Base-by-base conservation (phyloP, 2,329 filamentous ascomycete species). In the Myriosclerotinia curreyana region DNA sequence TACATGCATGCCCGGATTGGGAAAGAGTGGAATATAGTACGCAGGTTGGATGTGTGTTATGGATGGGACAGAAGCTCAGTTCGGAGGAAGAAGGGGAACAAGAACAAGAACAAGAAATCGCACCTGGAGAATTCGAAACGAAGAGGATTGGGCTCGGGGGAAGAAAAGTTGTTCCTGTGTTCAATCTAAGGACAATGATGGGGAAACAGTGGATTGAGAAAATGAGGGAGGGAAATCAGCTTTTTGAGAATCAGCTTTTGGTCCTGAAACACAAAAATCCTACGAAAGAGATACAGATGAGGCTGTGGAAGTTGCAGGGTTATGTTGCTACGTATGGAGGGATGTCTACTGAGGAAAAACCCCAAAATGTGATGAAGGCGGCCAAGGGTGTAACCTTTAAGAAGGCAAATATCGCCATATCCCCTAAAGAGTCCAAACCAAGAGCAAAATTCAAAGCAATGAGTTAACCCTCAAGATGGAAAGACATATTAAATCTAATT, bases 271-370 rank as follows among this genome's bases (percentile, higher is more conserved):
- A 85, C 66, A 76, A 75, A 69, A 75, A 69, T 66, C 74, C 76
- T 46, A 81, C 80, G 9, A 71, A 77, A 28, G 72, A 77, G 17
- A 56, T 85, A 53, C 82, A 85, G 72, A 64, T 79, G 62, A 76
- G 79, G 61, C 75, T 87, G 9, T 87, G 85, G 85, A 82, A 80
- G 66, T 71, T 88, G 11, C 82, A 87, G 66, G 83, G 83, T 1
- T 87, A 83, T 69, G 54, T 85, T 42, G 70, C 69, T 20, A 61
- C 67, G n/a, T 56, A 61, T 52, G 55, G 58, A 36, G 49, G 53
- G 9, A 40, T 52, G 31, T 15, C 20, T 36, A 22, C 17, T 5
- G 34, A 22, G 22, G n/a, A 15, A 15, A 49, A 40, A 12, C 4
- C 22, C 8, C 28, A 12, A n/a, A 56, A 52, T 31, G 28, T 31